Percentiles rank a stretch among this genome's conserved stretches.
Evolutionary conservation across 805 yeast species (phyloP).

Genomic region (Kodamaea jinghongensis): DNA sequence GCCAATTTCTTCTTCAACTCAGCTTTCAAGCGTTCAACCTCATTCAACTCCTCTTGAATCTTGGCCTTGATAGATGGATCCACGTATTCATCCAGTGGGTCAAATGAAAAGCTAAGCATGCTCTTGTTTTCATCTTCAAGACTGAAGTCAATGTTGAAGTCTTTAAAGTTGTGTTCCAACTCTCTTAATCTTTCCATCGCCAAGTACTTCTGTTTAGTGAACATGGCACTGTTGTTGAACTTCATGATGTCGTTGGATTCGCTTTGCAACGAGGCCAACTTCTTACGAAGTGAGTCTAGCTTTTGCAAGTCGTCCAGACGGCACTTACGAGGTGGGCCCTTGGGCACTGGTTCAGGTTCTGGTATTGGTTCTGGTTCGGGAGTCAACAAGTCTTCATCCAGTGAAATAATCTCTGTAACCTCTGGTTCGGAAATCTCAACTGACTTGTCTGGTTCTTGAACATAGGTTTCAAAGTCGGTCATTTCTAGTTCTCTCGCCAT

Average conservation of each 20-base stretch:
- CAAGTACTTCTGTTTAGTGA: conserved; percentile 57
- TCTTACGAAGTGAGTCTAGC: conserved; percentile 52
- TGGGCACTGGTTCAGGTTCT: conserved; percentile 17
- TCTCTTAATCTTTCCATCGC: conserved; percentile 73
- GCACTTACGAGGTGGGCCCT: conserved; percentile 39
- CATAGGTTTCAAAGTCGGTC: conserved; percentile 64
- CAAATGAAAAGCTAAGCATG: conserved; percentile 7
- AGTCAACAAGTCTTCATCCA: conserved; percentile 5
- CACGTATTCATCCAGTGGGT: conserved; percentile 3
- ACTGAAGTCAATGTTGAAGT: conserved; percentile 56
- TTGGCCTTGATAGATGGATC: conserved; percentile 31
- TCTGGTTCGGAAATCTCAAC: conserved; percentile 6
- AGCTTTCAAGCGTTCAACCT: conserved; percentile 39
- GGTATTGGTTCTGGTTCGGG: conserved; percentile 9
- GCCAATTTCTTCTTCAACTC: conserved; percentile 40
- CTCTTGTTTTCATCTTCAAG: neutral
- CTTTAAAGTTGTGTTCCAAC: conserved; percentile 64
- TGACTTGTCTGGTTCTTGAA: conserved; percentile 10
- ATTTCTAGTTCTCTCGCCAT: conserved; percentile 85
- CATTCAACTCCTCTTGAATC: conserved; percentile 40
- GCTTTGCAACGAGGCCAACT: conserved; percentile 59
- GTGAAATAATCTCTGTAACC: conserved; percentile 1
- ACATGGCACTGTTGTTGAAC: conserved; percentile 57
- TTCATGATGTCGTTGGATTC: conserved; percentile 78
- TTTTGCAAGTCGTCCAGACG: conserved; percentile 54